Percentiles rank a stretch among this genome's conserved stretches.
phyloP scores from a whole-genome alignment of 2,329 filamentous ascomycete genomes.

The Beauveria bassiana region DNA sequence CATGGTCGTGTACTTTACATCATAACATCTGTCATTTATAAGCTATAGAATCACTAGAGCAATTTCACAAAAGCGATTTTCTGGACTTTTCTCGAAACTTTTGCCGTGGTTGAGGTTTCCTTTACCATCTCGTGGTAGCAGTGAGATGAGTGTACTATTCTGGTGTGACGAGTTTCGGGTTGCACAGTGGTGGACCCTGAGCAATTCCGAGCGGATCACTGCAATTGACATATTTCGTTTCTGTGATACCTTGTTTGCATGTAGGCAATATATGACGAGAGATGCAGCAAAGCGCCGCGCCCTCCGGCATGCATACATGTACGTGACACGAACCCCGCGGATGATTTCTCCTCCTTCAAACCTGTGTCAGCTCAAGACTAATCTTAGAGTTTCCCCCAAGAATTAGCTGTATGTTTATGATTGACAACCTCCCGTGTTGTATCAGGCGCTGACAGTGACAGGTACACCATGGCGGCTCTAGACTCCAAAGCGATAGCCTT shows the following conservation, averaged over 20 bases:
- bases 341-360: neutral
- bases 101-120: neutral
- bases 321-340: neutral
- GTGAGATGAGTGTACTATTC: neutral
- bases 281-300: no score
- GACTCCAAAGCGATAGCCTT: neutral
- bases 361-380: neutral
- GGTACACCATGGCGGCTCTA: neutral
- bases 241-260: no score
- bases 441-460: neutral
- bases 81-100: neutral
- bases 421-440: no score
- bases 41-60: constrained; percentile 1
- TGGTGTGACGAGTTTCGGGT: no score
- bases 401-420: no score
- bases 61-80: neutral
- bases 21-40: constrained; percentile 22
- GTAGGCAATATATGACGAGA: no score
- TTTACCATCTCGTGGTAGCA: neutral
- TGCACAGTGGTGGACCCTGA: no score
- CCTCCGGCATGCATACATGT: no score
- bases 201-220: no score
- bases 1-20: constrained; percentile 79
- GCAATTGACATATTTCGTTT: no score
- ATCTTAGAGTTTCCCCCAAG: neutral